These are phyloP conservation scores for Rhodomyrtus tomentosa DNA, from an alignment of 345 rosid species.

Conservation along the genomic window DNA sequence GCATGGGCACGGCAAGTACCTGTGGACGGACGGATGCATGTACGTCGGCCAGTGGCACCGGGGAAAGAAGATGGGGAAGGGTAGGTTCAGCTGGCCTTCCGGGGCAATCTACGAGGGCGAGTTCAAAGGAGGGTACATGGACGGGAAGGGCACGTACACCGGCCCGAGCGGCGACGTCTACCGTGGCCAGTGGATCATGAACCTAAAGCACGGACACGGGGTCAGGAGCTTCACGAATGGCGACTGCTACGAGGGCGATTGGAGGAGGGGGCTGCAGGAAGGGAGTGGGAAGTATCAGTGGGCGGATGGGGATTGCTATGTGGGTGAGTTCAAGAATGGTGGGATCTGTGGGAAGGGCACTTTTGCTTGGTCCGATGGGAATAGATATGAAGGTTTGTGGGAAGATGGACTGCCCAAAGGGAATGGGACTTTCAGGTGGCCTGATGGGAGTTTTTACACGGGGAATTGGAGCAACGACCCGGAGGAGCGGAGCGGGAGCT, in stretches of 20 bases:
- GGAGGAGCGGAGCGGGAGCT: conserved; percentile 65
- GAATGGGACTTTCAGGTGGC: conserved; percentile 59
- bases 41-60: conserved; percentile 77
- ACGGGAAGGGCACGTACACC: conserved; percentile 62
- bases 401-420: conserved; percentile 83
- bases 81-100: conserved; percentile 87
- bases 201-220: conserved; percentile 82
- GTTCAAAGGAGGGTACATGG: conserved; percentile 84
- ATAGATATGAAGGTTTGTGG: conserved; percentile 64
- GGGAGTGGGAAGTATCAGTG: conserved; percentile 77
- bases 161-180: conserved; percentile 55
- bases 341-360: conserved; percentile 50
- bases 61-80: conserved; percentile 77
- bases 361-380: conserved; percentile 63
- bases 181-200: conserved; percentile 84
- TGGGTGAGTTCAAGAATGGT: conserved; percentile 81
- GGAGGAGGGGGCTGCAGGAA: conserved; percentile 74
- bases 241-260: conserved; percentile 78
- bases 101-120: conserved; percentile 93
- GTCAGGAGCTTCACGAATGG: conserved; percentile 48
- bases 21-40: conserved; percentile 90
- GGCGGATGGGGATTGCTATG: conserved; percentile 41
- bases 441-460: conserved; percentile 70
- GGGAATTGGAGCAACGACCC: conserved; percentile 85
- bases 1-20: conserved; percentile 72